A percentile compares a stretch with the other conserved stretches of the same genome.
These are phyloP conservation scores for Penicillium sp. DNA, from an alignment of 2,329 filamentous ascomycete species.

Conservation along the genomic window DNA sequence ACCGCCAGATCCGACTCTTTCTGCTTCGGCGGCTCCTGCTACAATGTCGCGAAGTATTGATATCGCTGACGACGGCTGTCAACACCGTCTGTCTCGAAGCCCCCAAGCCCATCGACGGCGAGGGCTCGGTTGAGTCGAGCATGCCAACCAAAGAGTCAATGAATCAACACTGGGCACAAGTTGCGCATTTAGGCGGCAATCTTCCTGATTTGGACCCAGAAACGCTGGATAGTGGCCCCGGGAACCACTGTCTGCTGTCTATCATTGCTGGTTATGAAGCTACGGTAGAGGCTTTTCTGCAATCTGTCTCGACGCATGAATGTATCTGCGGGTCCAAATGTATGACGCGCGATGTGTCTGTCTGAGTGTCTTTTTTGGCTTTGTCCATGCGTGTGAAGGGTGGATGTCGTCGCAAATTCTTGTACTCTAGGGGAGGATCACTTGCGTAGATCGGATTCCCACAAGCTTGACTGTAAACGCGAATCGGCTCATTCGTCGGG, in stretches of 20 bases:
- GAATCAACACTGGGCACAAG: slow-evolving; percentile 10
- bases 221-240: slow-evolving; percentile 4
- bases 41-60: slow-evolving; percentile 29
- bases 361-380: slow-evolving; percentile 8
- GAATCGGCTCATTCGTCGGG: slow-evolving; percentile 11
- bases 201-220: slow-evolving; percentile 11
- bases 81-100: slow-evolving; percentile 7
- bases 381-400: background rate
- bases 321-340: slow-evolving; percentile 28
- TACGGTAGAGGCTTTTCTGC: slow-evolving; percentile 30
- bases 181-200: slow-evolving; percentile 5
- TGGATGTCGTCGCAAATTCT: background rate
- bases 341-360: slow-evolving; percentile 9
- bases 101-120: slow-evolving; percentile 13
- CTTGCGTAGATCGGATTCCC: slow-evolving; percentile 9
- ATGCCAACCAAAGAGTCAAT: slow-evolving; percentile 4
- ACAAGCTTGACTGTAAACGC: slow-evolving; percentile 16
- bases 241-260: slow-evolving; percentile 25
- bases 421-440: slow-evolving; percentile 7
- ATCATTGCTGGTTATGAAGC: slow-evolving; percentile 31
- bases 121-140: slow-evolving; percentile 6
- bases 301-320: slow-evolving; percentile 24
- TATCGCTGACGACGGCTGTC: slow-evolving; percentile 22
- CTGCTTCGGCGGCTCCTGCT: slow-evolving; percentile 28
- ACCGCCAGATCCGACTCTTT: slow-evolving; percentile 28